Base-by-base conservation (phyloP, 2,329 filamentous ascomycete genomes). In the Neonectria neomacrospora region DNA sequence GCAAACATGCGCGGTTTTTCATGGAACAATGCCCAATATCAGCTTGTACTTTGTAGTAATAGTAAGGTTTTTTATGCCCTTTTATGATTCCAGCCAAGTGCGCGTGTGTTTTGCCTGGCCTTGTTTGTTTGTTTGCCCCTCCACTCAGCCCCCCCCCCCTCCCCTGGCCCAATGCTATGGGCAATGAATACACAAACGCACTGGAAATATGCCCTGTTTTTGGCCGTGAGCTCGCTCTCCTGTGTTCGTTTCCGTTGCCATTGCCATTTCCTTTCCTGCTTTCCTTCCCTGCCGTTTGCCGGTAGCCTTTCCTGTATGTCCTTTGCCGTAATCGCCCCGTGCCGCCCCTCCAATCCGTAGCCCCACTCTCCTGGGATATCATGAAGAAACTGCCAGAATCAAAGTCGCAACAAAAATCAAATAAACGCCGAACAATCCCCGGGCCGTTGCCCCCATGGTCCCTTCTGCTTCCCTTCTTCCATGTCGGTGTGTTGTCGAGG, bases 341-440 rank as follows among this genome's bases (percentile, higher is more conserved):
- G 44, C 60, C 70, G 58, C 59, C 65, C 63, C 32, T 52, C 59
- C 66, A 52, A 65, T 68, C 63, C 67, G 55, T 67, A 56, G 67
- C 63, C 65, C 68, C 70, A 71, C 70, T 71, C 61, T 62, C 60
- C 44, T 72, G 67, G 67, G 71, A 73, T 73, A 73, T 73, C 71
- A 73, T 73, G 61, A 73, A 63, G 59, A 54, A 62, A 70, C 67
- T 65, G 67, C 63, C 65, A 71, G 63, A 69, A 69, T 65, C 61
- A 67, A 71, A 71, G 45, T 50, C 14, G 58, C 44, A 60, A 23
- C 57, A 70, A 56, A 58, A 44, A 37, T 58, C 41, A 56, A 60
- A 60, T 61, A 64, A 69, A 73, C 71, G 71, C 71, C 71, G 59
- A 70, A 62, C 62, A 70, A 61, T 59, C 51, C 61, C 69, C 69